These are phyloP conservation scores for Hondaea fermentalgiana DNA, from an alignment of 108 stramenopile genomes.

Conservation along the genomic window DNA sequence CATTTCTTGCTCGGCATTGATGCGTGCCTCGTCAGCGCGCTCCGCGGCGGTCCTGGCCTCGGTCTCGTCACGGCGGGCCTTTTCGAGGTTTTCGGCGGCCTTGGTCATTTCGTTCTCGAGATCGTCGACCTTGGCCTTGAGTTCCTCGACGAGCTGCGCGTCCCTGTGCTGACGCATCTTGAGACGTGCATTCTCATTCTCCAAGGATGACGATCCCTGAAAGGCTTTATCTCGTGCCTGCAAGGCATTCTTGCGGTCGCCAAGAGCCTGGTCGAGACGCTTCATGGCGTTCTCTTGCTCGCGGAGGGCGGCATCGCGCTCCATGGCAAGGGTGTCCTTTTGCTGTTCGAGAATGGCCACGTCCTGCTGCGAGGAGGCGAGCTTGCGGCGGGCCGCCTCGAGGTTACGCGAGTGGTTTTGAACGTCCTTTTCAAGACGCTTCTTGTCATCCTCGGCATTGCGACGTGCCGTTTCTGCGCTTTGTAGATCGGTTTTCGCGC, in stretches of 20 bases:
- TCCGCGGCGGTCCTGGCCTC: not conserved
- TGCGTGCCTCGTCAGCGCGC: not conserved
- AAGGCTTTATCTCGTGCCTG: not conserved
- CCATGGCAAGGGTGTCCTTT: not conserved
- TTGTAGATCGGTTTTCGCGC: not conserved
- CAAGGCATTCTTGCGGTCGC: not conserved
- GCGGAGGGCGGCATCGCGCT: not conserved
- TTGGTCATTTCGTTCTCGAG: not conserved
- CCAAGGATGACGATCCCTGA: not conserved
- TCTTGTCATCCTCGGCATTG: not conserved
- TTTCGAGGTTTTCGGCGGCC: not conserved
- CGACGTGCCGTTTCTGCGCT: not conserved
- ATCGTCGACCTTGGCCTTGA: not conserved
- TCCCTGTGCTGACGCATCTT: not conserved
- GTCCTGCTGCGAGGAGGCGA: not conserved
- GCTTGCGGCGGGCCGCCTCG: not conserved
- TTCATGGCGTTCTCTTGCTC: conserved; percentile 13
- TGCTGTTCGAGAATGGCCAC: not conserved
- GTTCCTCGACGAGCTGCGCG: not conserved
- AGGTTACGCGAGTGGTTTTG: not conserved
- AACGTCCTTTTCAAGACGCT: not conserved
- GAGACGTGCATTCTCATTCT: not conserved
- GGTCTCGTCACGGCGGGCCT: not conserved
- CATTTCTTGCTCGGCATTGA: conserved; percentile 18
- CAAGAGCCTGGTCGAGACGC: not conserved